Evolutionary conservation across 2,329 filamentous ascomycete genomes (phyloP).

Genomic region (Atkinsonella hypoxylon): DNA sequence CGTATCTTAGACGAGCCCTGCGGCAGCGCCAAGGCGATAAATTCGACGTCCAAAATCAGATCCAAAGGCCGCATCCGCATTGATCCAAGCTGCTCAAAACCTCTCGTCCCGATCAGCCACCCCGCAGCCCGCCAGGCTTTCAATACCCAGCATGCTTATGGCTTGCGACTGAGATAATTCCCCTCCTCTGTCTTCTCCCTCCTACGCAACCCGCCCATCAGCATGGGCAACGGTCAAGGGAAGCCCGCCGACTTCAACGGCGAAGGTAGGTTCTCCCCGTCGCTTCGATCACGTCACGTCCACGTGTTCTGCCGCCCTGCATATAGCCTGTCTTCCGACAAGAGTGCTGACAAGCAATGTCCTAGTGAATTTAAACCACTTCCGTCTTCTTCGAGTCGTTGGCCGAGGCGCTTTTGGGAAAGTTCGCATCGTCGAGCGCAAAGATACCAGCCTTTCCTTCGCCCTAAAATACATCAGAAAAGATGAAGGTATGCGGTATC

Average conservation of each 20-base stretch:
- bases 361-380: conserved; percentile 91
- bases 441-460: conserved; percentile 88
- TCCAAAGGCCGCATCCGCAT: neutral
- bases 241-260: conserved; percentile 88
- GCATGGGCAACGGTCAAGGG: conserved; percentile 94
- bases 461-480: conserved; percentile 97
- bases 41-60: neutral
- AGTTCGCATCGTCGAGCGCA: conserved; percentile 94
- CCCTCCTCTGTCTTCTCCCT: conserved; percentile 12
- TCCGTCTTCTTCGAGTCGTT: conserved; percentile 86
- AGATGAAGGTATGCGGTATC: conserved; percentile 66
- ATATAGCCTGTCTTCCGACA: neutral
- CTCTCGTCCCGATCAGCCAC: neutral
- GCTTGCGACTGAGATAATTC: conserved; percentile 13
- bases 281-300: conserved; percentile 3
- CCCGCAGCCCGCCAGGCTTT: conserved; percentile 2
- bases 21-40: neutral
- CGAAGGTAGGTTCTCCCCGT: conserved; percentile 52
- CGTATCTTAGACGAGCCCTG: neutral
- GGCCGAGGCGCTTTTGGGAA: conserved; percentile 98
- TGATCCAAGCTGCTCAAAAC: neutral
- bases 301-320: neutral
- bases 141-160: conserved; percentile 15
- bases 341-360: neutral
- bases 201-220: conserved; percentile 26